Conservation (phyloP, 768 basidiomycete species). For the Tubosaeta brunneosetosa region DNA sequence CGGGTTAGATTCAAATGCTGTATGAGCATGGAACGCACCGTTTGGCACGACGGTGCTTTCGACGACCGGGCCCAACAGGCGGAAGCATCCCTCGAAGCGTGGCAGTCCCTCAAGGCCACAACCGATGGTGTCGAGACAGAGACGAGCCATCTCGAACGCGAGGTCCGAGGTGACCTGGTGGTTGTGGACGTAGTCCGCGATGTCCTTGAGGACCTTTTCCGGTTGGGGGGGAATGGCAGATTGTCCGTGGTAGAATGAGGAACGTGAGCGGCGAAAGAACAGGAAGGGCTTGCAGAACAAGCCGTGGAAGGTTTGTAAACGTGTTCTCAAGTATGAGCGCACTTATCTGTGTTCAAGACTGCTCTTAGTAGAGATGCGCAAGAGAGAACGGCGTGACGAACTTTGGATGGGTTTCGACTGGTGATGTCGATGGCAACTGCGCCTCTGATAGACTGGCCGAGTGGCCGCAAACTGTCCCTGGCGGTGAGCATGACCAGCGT, state of each 20-base stretch:
- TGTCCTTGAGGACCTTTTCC: constrained; percentile 84
- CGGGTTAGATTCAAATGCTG: constrained; percentile 8
- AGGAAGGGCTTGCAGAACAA: constrained; percentile 81
- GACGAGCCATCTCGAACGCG: constrained; percentile 84
- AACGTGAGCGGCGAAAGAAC: constrained; percentile 67
- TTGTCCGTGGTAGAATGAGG: constrained; percentile 76
- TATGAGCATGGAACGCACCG: constrained; percentile 42
- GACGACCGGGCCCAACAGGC: constrained; percentile 83
- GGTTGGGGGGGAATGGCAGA: constrained; percentile 78
- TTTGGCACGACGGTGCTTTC: constrained; percentile 90
- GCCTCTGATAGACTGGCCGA: constrained; percentile 85
- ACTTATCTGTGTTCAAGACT: constrained; percentile 44
- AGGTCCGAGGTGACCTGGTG: constrained; percentile 77
- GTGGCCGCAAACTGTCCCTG: constrained; percentile 36
- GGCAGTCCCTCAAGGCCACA: constrained; percentile 89
- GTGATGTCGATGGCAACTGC: constrained; percentile 90
- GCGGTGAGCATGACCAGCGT: neutral
- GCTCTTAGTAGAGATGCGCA: neutral
- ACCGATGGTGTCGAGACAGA: constrained; percentile 90
- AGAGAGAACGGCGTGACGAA: constrained; percentile 19
- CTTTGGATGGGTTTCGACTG: constrained; percentile 67
- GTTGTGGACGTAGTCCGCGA: constrained; percentile 89
- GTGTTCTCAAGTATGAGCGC: constrained; percentile 92
- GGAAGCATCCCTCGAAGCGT: constrained; percentile 81
- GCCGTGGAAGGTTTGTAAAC: constrained; percentile 75